Evolutionary conservation across 768 basidiomycete genomes (phyloP), one percentile per base, ranked within the genome.

Genomic region (Pulveroboletus sp.): DNA sequence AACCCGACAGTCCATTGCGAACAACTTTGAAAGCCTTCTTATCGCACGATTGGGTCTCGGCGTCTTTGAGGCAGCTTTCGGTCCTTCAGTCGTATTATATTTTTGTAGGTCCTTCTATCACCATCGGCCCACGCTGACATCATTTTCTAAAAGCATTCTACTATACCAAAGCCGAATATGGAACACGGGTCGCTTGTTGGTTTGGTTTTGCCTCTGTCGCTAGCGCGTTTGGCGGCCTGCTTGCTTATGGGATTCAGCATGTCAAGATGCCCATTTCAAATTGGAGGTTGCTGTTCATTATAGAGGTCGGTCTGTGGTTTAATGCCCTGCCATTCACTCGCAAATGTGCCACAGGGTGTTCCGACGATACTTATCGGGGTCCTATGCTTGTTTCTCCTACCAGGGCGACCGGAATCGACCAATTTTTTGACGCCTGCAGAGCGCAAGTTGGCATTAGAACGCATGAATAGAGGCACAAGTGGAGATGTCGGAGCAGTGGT

Each of bases 131-230:
- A 2, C 2, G 18, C 32, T 45, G 36, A 47, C 27, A 17, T 8
- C 15, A 31, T 21, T 26, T 9, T n/a, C 18, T 9, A 5, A 28
- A 50, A 78, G 76, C 76, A 4, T 70, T 76, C 40, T 78, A 73
- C 59, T 78, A 78, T 63, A 79, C 77, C 28, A 76, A 70, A 47
- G 57, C 65, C 2, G 77, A 78, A 55, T 65, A 73, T 10, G 77
- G 77, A 21, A 63, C 74, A 42, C 75, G 77, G 17, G 46, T 71
- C 53, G 76, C 76, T n/a, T 74, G 71, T 54, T 78, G 77, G 73
- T 79, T 79, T 56, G 74, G 76, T 4, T 81, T 79, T 56, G 76
- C 79, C n/a, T 77, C 79, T 6, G 72, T 78, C 24, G 75, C 79
- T 13, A 77, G 79, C 36, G 79, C 80, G 43, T 80, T 81, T 41